These are phyloP conservation scores for Teratosphaeria zuluensis DNA, from an alignment of 2,329 filamentous ascomycete species.

Conservation along the genomic window DNA sequence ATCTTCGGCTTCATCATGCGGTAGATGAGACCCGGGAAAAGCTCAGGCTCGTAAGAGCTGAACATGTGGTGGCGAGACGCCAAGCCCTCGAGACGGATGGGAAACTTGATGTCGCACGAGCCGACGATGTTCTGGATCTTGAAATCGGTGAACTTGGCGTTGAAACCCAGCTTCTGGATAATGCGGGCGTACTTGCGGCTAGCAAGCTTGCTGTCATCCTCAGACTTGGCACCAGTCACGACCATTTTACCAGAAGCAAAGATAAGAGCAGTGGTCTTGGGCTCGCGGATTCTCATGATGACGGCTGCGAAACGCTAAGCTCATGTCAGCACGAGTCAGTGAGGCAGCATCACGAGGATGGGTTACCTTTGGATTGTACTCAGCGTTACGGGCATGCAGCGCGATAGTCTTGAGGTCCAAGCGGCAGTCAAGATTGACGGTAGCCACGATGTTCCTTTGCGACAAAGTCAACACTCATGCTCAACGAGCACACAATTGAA, in stretches of 20 bases:
- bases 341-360: slow-evolving; percentile 12
- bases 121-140: slow-evolving; percentile 99
- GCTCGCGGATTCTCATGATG: slow-evolving; percentile 99
- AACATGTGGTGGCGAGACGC: slow-evolving; percentile 98
- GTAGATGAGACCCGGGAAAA: slow-evolving; percentile 99
- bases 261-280: slow-evolving; percentile 95
- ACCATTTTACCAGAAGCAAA: slow-evolving; percentile 99
- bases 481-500: slow-evolving; percentile 20
- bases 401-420: slow-evolving; percentile 98
- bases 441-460: slow-evolving; percentile 93
- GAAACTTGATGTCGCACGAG: slow-evolving; percentile 98
- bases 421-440: slow-evolving; percentile 77
- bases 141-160: slow-evolving; percentile 98
- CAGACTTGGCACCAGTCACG: slow-evolving; percentile 93
- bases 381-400: slow-evolving; percentile 92
- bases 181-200: slow-evolving; percentile 97
- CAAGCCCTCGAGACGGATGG: slow-evolving; percentile 89
- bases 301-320: slow-evolving; percentile 92
- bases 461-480: slow-evolving; percentile 15
- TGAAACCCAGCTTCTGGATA: slow-evolving; percentile 99
- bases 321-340: not conserved
- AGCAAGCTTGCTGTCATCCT: slow-evolving; percentile 94
- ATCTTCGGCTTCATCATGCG: slow-evolving; percentile 89
- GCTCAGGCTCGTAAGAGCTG: slow-evolving; percentile 94
- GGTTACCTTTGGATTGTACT: slow-evolving; percentile 93